phyloP scores from a whole-genome alignment of 805 yeast genomes.

The Starmerella bombicola region DNA sequence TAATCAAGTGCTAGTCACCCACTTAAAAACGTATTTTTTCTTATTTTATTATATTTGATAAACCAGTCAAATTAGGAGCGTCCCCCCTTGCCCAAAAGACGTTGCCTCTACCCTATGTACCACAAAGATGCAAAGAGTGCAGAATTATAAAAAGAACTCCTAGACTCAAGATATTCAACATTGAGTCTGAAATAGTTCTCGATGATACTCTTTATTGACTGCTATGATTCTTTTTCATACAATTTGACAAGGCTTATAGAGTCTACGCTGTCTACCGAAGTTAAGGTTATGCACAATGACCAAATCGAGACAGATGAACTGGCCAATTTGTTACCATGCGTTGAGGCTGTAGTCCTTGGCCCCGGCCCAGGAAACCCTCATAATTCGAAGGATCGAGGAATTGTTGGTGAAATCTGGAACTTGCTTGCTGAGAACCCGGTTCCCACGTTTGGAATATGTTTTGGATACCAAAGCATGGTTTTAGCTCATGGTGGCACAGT shows the following conservation, averaged over 20 bases:
- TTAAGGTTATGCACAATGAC: slow-evolving; percentile 53
- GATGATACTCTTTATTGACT: slow-evolving; percentile 61
- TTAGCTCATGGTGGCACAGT: slow-evolving; percentile 47
- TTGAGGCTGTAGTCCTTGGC: slow-evolving; percentile 74
- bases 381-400: slow-evolving; percentile 52
- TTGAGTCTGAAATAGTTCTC: not conserved
- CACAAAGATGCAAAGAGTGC: too few relatives aligned
- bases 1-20: too few relatives aligned
- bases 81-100: too few relatives aligned
- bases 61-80: too few relatives aligned
- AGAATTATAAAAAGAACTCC: too few relatives aligned
- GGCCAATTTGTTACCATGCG: slow-evolving; percentile 34
- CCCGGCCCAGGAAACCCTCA: slow-evolving; percentile 96
- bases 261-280: slow-evolving; percentile 35
- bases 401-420: slow-evolving; percentile 47
- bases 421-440: slow-evolving; percentile 27
- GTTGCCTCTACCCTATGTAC: too few relatives aligned
- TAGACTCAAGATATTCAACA: too few relatives aligned
- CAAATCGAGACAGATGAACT: slow-evolving; percentile 33
- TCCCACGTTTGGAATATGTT: slow-evolving; percentile 82
- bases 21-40: too few relatives aligned
- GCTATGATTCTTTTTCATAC: slow-evolving; percentile 89
- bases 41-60: too few relatives aligned
- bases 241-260: slow-evolving; percentile 57
- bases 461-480: slow-evolving; percentile 83